Percentiles rank a stretch among this genome's conserved stretches.
phyloP scores from a whole-genome alignment of 805 yeast species.

The Wickerhamiella azymoides region DNA sequence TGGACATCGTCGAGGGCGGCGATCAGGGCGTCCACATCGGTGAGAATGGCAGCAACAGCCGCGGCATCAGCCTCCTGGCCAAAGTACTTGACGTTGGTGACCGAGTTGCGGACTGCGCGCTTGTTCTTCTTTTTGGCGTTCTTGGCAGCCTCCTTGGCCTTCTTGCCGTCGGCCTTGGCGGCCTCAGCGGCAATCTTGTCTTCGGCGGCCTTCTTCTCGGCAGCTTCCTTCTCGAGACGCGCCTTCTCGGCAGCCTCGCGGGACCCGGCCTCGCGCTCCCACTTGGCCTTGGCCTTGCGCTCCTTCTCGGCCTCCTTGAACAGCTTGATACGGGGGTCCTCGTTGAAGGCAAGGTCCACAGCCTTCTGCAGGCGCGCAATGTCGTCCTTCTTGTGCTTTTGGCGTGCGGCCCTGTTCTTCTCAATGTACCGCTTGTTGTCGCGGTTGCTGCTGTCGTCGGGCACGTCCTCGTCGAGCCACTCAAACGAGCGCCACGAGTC shows the following conservation, averaged over 20 bases:
- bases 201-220: conserved; percentile 62
- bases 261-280: conserved; percentile 97
- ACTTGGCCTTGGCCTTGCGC: conserved; percentile 86
- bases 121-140: conserved; percentile 96
- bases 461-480: conserved; percentile 96
- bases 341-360: conserved; percentile 74
- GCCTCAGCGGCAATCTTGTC: conserved; percentile 59
- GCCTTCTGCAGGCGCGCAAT: conserved; percentile 75
- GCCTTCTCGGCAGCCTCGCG: conserved; percentile 94
- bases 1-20: conserved; percentile 70
- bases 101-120: conserved; percentile 69
- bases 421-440: conserved; percentile 98
- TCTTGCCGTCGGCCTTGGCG: conserved; percentile 50
- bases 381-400: conserved; percentile 96
- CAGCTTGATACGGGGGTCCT: conserved; percentile 88
- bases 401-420: conserved; percentile 90
- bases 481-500: conserved; percentile 98
- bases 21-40: conserved; percentile 65
- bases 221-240: conserved; percentile 73
- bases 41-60: conserved; percentile 25
- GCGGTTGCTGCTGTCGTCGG: conserved; percentile 97
- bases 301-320: conserved; percentile 91
- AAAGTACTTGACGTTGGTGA: conserved; percentile 73
- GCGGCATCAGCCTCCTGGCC: conserved; percentile 70
- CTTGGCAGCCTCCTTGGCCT: conserved; percentile 90